Percentiles rank a stretch among this genome's conserved stretches.
These are phyloP conservation scores for Rhizopogon rudus DNA, from an alignment of 768 basidiomycete species.

Conservation along the genomic window DNA sequence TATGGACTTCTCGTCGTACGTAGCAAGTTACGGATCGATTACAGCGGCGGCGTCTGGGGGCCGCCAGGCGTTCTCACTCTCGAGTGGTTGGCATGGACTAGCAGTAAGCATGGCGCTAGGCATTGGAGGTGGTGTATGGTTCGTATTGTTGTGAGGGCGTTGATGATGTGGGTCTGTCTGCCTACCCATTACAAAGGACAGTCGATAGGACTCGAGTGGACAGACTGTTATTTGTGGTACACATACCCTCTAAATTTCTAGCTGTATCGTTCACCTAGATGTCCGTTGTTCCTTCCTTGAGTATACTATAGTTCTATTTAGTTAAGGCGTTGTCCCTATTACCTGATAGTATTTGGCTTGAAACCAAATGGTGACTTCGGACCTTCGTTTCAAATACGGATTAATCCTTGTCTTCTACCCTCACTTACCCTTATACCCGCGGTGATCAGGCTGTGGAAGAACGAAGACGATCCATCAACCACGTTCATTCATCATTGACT, in stretches of 20 bases:
- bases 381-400: neutral
- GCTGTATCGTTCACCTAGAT: neutral
- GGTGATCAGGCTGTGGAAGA: neutral
- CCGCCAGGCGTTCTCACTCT: slow-evolving; percentile 13
- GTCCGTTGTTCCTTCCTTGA: neutral
- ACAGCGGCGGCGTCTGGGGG: slow-evolving; percentile 21
- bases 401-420: no score
- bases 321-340: neutral
- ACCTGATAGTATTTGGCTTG: neutral
- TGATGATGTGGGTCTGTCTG: neutral
- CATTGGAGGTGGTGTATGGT: slow-evolving; percentile 26
- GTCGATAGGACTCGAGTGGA: neutral
- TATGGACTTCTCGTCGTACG: slow-evolving; percentile 25
- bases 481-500: slow-evolving; percentile 1
- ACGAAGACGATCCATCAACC: neutral
- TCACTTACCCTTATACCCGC: no score
- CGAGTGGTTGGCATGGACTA: slow-evolving; percentile 24
- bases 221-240: neutral
- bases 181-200: neutral
- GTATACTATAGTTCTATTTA: neutral
- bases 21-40: slow-evolving; percentile 25
- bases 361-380: neutral
- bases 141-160: slow-evolving; percentile 19
- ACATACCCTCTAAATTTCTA: neutral
- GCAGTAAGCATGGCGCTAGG: slow-evolving; percentile 18